phyloP scores from a whole-genome alignment of 257 asterid genomes.

The Leonotis leonurus region DNA sequence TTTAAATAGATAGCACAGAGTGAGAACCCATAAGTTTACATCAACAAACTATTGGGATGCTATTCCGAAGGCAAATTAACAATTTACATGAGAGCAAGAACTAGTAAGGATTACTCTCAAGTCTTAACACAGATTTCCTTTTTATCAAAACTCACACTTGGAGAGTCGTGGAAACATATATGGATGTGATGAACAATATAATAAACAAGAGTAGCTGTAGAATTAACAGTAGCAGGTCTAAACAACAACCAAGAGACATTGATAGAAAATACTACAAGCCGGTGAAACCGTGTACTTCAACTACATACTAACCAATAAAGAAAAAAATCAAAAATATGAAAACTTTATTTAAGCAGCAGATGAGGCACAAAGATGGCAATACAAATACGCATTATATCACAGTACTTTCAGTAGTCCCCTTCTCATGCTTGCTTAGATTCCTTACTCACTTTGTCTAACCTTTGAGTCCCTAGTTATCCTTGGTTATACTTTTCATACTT shows the following conservation, averaged over 20 bases:
- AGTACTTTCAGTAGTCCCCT: constrained; percentile 7
- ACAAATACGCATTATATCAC: constrained; percentile 1
- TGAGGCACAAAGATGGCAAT: constrained; percentile 16
- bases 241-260: background rate
- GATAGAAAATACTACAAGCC: constrained; percentile 2
- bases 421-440: constrained; percentile 7
- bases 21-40: no score
- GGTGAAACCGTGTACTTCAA: background rate
- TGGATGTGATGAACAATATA: background rate
- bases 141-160: no score
- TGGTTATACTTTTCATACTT: constrained; percentile 21
- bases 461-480: constrained; percentile 21
- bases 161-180: constrained; percentile 3
- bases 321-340: background rate
- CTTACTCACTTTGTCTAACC: constrained; percentile 20
- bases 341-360: constrained; percentile 7
- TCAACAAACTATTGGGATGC: no score
- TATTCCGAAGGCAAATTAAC: background rate
- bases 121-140: background rate
- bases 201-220: background rate
- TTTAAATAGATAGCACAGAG: no score
- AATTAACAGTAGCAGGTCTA: constrained; percentile 6
- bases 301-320: background rate
- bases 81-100: background rate
- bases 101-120: background rate